phyloP scores from a whole-genome alignment of 2,329 filamentous ascomycete species.

The Dendryphion nanum region DNA sequence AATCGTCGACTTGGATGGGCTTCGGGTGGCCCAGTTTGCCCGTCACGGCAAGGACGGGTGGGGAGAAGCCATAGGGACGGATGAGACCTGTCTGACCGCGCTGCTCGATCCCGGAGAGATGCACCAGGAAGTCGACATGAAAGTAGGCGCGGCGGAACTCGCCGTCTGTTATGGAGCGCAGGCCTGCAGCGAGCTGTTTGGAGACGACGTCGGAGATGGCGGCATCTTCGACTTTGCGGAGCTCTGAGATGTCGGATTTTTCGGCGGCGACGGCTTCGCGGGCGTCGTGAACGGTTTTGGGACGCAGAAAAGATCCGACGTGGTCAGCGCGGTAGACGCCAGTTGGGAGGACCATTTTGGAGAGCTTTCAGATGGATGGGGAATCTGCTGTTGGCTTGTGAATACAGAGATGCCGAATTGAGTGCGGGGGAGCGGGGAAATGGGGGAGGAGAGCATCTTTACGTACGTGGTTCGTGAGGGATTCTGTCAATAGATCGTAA shows the following conservation, averaged over 20 bases:
- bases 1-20: conserved; percentile 58
- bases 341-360: conserved; percentile 44
- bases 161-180: conserved; percentile 55
- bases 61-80: conserved; percentile 47
- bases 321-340: conserved; percentile 52
- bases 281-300: conserved; percentile 49
- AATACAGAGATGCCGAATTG: too few species aligned
- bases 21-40: conserved; percentile 54
- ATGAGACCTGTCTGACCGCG: conserved; percentile 49
- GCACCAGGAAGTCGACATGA: conserved; percentile 58
- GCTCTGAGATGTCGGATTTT: conserved; percentile 43
- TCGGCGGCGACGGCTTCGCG: conserved; percentile 49
- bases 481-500: too few species aligned
- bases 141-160: conserved; percentile 59
- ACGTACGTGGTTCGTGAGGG: too few species aligned
- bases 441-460: too few species aligned
- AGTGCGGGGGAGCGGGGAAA: too few species aligned
- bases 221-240: conserved; percentile 53
- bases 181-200: conserved; percentile 50
- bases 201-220: conserved; percentile 50
- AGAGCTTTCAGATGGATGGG: neutral
- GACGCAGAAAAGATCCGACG: conserved; percentile 56
- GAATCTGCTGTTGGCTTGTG: too few species aligned
- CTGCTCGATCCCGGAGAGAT: conserved; percentile 54
- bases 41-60: conserved; percentile 55